These are phyloP conservation scores for Malassezia yamatoensis DNA, from an alignment of 1,284 basidiomycete genomes.

Conservation along the genomic window DNA sequence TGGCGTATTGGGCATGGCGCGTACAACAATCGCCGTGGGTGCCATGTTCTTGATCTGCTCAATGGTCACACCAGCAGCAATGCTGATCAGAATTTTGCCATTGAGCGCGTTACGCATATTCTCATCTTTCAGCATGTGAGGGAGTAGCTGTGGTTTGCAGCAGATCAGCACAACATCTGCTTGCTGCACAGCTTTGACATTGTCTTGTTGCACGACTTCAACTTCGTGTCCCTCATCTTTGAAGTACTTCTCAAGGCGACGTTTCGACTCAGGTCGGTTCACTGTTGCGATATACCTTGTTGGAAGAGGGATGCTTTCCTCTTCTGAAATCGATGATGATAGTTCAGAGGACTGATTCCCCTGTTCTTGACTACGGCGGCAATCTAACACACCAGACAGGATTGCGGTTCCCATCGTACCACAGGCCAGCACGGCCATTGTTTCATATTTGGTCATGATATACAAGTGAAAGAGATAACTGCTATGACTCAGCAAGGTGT, in stretches of 20 bases:
- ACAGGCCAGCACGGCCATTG: conserved; percentile 53
- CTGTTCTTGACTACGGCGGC: conserved; percentile 13
- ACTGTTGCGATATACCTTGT: conserved; percentile 82
- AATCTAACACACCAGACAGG: conserved; percentile 70
- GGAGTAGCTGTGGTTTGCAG: conserved; percentile 76
- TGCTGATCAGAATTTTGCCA: conserved; percentile 86
- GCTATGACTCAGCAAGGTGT: conserved; percentile 1
- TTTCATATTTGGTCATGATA: conserved; percentile 25
- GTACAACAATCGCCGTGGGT: conserved; percentile 69
- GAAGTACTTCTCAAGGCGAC: conserved; percentile 62
- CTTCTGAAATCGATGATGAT: conserved; percentile 1
- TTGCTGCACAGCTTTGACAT: conserved; percentile 63
- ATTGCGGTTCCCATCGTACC: conserved; percentile 98
- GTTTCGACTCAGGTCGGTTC: conserved; percentile 64
- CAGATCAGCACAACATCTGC: conserved; percentile 66
- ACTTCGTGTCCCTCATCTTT: conserved; percentile 50
- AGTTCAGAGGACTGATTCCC: conserved; percentile 12
- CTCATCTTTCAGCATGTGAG: conserved; percentile 61
- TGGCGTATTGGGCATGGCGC: conserved; percentile 98
- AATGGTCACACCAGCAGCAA: conserved; percentile 88
- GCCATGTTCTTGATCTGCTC: conserved; percentile 69
- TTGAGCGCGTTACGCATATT: conserved; percentile 79
- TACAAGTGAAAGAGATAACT: neutral
- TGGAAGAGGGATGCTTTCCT: conserved; percentile 54
- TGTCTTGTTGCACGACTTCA: conserved; percentile 58